Conservation (phyloP, 2,329 filamentous ascomycete species). For the Sclerotiophoma versabilis region DNA sequence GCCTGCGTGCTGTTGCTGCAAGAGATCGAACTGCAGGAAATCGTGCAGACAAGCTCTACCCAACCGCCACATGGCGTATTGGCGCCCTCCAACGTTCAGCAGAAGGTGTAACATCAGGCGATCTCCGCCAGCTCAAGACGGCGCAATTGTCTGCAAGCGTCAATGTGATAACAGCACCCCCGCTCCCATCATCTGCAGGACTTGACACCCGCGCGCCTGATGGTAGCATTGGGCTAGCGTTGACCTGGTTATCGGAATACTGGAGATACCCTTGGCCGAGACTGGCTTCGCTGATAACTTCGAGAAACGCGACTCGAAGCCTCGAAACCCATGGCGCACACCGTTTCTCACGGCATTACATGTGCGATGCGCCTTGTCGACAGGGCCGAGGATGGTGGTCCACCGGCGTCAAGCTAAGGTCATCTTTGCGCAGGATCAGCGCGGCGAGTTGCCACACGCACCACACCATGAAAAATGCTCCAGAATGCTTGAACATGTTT, state of each 20-base stretch:
- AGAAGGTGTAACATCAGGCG: conserved; percentile 28
- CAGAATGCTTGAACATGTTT: neutral
- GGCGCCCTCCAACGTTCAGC: neutral
- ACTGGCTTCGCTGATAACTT: conserved; percentile 23
- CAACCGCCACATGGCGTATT: conserved; percentile 14
- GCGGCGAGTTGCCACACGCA: conserved; percentile 17
- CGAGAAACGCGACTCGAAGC: conserved; percentile 23
- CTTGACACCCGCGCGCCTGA: conserved; percentile 23
- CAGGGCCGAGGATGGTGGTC: conserved; percentile 21
- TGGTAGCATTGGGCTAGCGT: conserved; percentile 24
- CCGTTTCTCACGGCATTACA: conserved; percentile 19
- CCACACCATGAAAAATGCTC: conserved; percentile 7
- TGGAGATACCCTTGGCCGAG: conserved; percentile 12
- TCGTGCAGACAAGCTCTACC: conserved; percentile 18
- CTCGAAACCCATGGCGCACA: conserved; percentile 19
- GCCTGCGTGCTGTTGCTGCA: conserved; percentile 1
- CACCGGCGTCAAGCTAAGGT: conserved; percentile 18
- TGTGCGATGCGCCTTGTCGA: conserved; percentile 18
- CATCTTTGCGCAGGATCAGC: conserved; percentile 21
- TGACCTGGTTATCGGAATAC: conserved; percentile 37
- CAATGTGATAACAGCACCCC: conserved; percentile 26
- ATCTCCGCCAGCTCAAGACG: conserved; percentile 27
- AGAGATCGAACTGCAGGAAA: conserved; percentile 2
- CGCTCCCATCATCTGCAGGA: conserved; percentile 22
- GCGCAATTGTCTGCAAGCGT: conserved; percentile 26